Conservation (phyloP, 352 stramenopile species). For the Pythium guiyangense region DNA sequence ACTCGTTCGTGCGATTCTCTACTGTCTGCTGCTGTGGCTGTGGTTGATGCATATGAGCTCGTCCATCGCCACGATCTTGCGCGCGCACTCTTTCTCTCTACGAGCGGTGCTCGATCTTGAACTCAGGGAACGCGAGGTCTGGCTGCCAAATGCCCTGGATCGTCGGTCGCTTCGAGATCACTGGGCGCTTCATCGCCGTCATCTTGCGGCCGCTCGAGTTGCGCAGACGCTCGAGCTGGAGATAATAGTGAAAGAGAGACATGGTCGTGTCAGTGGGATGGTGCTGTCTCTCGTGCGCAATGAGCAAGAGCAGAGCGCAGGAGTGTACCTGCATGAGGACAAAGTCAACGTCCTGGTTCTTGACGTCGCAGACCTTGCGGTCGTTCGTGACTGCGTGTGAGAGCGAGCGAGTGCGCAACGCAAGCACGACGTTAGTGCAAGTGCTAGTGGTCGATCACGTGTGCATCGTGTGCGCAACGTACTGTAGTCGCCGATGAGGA, state of each 20-base stretch:
- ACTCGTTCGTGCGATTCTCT: neutral
- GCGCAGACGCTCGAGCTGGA: slow-evolving; percentile 73
- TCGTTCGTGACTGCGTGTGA: slow-evolving; percentile 58
- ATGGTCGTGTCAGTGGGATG: neutral
- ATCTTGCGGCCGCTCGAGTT: slow-evolving; percentile 88
- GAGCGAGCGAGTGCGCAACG: neutral
- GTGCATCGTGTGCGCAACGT: slow-evolving; percentile 2
- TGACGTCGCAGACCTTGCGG: slow-evolving; percentile 83
- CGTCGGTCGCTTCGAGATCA: slow-evolving; percentile 75
- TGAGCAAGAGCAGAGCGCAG: neutral
- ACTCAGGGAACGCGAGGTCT: slow-evolving; percentile 80
- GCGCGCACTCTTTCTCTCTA: slow-evolving; percentile 19
- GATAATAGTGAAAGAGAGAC: neutral
- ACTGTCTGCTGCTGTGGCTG: neutral
- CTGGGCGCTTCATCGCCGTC: slow-evolving; percentile 80
- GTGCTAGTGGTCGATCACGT: neutral
- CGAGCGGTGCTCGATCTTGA: slow-evolving; percentile 69
- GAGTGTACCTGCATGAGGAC: slow-evolving; percentile 72
- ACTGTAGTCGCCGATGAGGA: slow-evolving; percentile 86
- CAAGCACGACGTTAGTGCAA: neutral
- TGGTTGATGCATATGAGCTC: no score
- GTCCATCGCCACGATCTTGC: neutral
- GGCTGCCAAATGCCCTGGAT: slow-evolving; percentile 88
- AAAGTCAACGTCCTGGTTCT: slow-evolving; percentile 85
- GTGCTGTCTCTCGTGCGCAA: neutral